Base-by-base conservation (phyloP, 345 rosid genomes). In the Salix suchowensis region DNA sequence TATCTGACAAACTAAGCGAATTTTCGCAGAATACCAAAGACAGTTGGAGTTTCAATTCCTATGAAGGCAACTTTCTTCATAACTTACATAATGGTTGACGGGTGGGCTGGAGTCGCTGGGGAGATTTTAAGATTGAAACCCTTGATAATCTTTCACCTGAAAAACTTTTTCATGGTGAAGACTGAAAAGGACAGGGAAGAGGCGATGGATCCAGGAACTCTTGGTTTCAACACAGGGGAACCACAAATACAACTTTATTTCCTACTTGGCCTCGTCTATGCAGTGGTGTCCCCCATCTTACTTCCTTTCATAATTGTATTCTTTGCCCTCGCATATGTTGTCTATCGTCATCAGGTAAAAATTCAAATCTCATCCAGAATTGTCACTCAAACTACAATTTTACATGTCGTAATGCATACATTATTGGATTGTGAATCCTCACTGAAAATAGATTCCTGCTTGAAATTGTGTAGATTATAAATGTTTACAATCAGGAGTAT, bases 51-150 rank as follows among this genome's bases (percentile, higher is more conserved):
- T 67, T 91, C 99, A 9, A 91, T 96, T 81, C 99, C 99, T 16
- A 93, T 91, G 97, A 96, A 96, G 80, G 98, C 98, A 54, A 92
- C 98, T 5, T 94, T 94, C 88, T 94, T 94, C 86, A 92, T 94
- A 70, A 94, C 98, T 7, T 94, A 91, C 74, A 87, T 92, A 69
- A 94, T 92, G 97, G 98, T 93, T 23, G 98, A 93, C 30, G 98
- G 99, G 68, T 95, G 99, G 98, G 98, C 99, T 39, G 98, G 99
- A 79, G 96, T 90, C 28, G 99, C 99, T 6, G 99, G 90, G 60
- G 98, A 95, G 85, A 93, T 93, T 66, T 80, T 95, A 23, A 85
- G 99, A 82, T 70, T 95, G 78, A 92, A 88, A 78, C 96, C 97
- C 7, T 84, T 95, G 74, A 84, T 95, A 73, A 85, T 96, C 28